These are phyloP conservation scores for Pyrus pyrifolia DNA, from an alignment of 306 rosid genomes.

Conservation along the genomic window DNA sequence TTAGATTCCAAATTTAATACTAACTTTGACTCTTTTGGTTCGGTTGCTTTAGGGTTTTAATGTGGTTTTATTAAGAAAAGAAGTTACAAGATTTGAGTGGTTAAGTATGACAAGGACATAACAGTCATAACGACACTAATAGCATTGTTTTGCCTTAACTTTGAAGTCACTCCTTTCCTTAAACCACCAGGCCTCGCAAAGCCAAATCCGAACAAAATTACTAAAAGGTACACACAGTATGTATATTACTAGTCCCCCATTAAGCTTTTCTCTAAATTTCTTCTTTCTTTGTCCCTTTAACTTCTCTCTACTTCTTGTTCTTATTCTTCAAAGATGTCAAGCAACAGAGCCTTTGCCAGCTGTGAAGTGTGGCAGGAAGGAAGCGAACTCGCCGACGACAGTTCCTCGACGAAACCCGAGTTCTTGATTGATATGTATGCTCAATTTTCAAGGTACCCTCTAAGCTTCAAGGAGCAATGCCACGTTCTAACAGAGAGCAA, in stretches of 20 bases:
- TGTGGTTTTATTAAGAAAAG: too few relatives aligned
- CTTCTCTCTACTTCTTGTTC: neutral
- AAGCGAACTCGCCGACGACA: neutral
- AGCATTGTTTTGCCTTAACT: neutral
- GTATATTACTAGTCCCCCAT: neutral
- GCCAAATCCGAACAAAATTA: neutral
- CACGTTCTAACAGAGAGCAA: neutral
- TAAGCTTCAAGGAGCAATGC: neutral
- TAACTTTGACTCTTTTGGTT: too few relatives aligned
- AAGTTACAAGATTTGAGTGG: neutral
- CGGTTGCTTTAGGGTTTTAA: too few relatives aligned
- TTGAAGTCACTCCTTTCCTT: neutral
- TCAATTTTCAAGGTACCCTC: neutral
- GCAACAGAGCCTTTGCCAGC: neutral
- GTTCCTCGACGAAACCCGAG: neutral
- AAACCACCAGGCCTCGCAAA: neutral
- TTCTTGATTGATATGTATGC: slow-evolving; percentile 2
- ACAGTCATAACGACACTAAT: neutral
- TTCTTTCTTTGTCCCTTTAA: neutral
- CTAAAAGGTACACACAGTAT: neutral
- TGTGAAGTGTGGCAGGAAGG: slow-evolving; percentile 6
- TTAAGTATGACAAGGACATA: neutral
- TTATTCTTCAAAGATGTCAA: slow-evolving; percentile 2
- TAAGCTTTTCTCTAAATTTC: neutral
- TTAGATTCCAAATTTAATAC: too few relatives aligned